Percentiles rank a stretch among this genome's conserved stretches.
Conservation (phyloP, 805 yeast genomes). For the Ogataea pini region DNA sequence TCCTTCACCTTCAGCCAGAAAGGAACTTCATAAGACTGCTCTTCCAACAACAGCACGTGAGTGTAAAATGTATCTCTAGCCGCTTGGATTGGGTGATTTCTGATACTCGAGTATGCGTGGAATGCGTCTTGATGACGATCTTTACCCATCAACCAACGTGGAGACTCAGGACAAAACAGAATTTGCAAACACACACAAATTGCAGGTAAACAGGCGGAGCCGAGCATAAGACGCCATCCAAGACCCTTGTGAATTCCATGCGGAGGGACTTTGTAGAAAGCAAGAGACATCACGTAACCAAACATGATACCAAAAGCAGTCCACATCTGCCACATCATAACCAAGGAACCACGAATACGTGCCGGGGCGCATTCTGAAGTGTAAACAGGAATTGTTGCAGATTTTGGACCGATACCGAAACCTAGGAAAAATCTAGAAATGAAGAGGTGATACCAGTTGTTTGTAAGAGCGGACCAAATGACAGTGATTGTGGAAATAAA, state of each 20-base stretch:
- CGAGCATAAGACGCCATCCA: slow-evolving; percentile 72
- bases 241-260: slow-evolving; percentile 51
- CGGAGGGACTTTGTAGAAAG: slow-evolving; percentile 56
- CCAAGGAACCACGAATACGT: slow-evolving; percentile 62
- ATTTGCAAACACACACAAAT: slow-evolving; percentile 58
- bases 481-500: slow-evolving; percentile 59
- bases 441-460: slow-evolving; percentile 68
- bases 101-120: slow-evolving; percentile 48
- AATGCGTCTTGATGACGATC: slow-evolving; percentile 61
- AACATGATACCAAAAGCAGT: slow-evolving; percentile 75
- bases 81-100: slow-evolving; percentile 56
- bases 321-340: slow-evolving; percentile 75
- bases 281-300: slow-evolving; percentile 66
- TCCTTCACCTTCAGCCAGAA: slow-evolving; percentile 50
- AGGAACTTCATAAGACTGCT: slow-evolving; percentile 50
- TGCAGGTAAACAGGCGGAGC: slow-evolving; percentile 69
- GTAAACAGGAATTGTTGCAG: slow-evolving; percentile 77
- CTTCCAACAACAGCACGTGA: slow-evolving; percentile 63
- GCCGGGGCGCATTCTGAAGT: slow-evolving; percentile 67
- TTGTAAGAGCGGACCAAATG: slow-evolving; percentile 66
- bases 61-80: slow-evolving; percentile 74
- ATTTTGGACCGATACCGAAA: slow-evolving; percentile 69
- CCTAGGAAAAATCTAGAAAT: slow-evolving; percentile 67
- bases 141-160: slow-evolving; percentile 77
- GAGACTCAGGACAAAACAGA: slow-evolving; percentile 72